Evolutionary conservation across 2,329 filamentous ascomycete genomes (phyloP), one percentile per base, ranked within the genome.

Genomic region (Sporothrix protearum): DNA sequence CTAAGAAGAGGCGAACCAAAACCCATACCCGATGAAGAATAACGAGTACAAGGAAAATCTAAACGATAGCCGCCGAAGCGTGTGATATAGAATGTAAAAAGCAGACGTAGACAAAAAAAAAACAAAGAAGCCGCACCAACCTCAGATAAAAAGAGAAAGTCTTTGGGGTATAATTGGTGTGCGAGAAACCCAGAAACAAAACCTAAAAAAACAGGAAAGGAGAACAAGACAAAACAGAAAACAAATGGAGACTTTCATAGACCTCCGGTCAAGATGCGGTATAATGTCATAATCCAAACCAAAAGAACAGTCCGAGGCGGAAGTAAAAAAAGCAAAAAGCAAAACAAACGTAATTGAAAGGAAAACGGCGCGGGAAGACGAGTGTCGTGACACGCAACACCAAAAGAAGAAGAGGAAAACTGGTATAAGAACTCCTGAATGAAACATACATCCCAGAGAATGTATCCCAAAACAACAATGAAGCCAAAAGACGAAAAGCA

Each of bases 61-160:
- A 64, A 66, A 57, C 69, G 47, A 71, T 66, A 22, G 69, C 59
- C 68, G 68, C 68, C 68, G 57, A 22, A 70, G 68, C 68, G 68
- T 70, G 53, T 16, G 33, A 69, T 28, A 28, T 16, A 42, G n/a
- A n/a, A 39, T 4, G 12, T 19, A 57, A 67, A 45, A 51, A 25
- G 28, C 10, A 39, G 19, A 51, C 12, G 12, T 2, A 22, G 9
- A 33, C 39, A 53, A 22, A 53, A 22, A 61, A 22, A 9, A 39
- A 22, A 33, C 57, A 36, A 8, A n/a, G n/a, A 19, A 39, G 57
- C 57, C 57, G 59, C 59, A 63, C 59, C 33, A 42, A 63, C 59
- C n/a, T 28, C 19, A 1, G 12, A 28, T 28, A 28, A 42, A 16
- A 25, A 28, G 19, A 57, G 1, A 42, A 30, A 67, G 33, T 36